phyloP scores from a whole-genome alignment of 2,329 filamentous ascomycete species.

The Gremmenia infestans region DNA sequence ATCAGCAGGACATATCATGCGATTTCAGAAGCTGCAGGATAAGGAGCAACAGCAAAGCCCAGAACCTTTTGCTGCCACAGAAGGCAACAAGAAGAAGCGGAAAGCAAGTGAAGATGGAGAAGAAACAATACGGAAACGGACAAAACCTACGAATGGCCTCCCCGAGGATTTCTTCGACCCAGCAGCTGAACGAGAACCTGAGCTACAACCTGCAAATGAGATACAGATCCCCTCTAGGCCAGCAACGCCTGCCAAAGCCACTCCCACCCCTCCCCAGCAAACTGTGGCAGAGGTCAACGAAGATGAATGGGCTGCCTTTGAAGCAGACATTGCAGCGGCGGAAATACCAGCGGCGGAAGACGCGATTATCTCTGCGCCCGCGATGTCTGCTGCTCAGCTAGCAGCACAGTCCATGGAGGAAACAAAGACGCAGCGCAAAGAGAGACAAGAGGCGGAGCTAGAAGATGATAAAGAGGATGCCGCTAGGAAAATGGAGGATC shows the following conservation, averaged over 20 bases:
- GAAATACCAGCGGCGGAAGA: constrained; percentile 34
- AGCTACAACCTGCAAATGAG: constrained; percentile 34
- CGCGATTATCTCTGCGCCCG: constrained; percentile 64
- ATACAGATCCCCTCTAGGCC: constrained; percentile 60
- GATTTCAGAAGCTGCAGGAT: constrained; percentile 29
- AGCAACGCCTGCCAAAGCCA: constrained; percentile 48
- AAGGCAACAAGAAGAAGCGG: constrained; percentile 42
- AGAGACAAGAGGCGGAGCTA: constrained; percentile 48
- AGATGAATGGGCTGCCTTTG: constrained; percentile 81
- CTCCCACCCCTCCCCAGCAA: constrained; percentile 36
- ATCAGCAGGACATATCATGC: constrained; percentile 40
- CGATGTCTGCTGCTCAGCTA: constrained; percentile 59
- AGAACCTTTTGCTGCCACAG: background rate
- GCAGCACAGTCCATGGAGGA: constrained; percentile 48
- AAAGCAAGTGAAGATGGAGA: constrained; percentile 40
- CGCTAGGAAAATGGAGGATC: constrained; percentile 64
- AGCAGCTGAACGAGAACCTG: constrained; percentile 8
- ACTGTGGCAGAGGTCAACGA: constrained; percentile 53
- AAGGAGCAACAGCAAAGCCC: constrained; percentile 6
- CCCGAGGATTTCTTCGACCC: constrained; percentile 33
- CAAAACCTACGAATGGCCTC: constrained; percentile 34
- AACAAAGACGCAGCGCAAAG: constrained; percentile 43
- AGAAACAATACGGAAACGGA: constrained; percentile 39
- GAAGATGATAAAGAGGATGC: constrained; percentile 73
- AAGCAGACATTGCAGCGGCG: constrained; percentile 66